phyloP scores from a whole-genome alignment of 2,329 filamentous ascomycete species.

The Aspergillus sp. region DNA sequence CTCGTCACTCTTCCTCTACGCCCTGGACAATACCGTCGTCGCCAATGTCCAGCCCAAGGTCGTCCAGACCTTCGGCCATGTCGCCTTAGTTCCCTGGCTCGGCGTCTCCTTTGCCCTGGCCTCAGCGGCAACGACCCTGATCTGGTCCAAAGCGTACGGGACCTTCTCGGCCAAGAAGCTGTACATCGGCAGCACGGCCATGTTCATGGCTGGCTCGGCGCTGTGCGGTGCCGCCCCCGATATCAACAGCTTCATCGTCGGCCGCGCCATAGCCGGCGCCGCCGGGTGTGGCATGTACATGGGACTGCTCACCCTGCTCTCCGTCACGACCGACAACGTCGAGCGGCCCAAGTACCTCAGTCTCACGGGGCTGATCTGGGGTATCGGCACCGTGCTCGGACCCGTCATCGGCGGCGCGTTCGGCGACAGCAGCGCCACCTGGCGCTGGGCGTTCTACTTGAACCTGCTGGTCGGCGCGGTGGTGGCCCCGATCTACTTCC shows the following conservation, averaged over 20 bases:
- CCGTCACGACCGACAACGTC: constrained; percentile 15
- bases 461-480: constrained; percentile 51
- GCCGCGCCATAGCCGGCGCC: constrained; percentile 5
- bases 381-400: constrained; percentile 35
- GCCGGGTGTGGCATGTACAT: constrained; percentile 26
- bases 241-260: constrained; percentile 2
- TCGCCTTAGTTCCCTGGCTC: constrained; percentile 41
- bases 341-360: constrained; percentile 32
- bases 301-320: constrained; percentile 27
- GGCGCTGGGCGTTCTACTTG: constrained; percentile 53
- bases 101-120: constrained; percentile 46
- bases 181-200: constrained; percentile 7
- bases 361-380: constrained; percentile 36
- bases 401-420: constrained; percentile 21
- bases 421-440: constrained; percentile 13
- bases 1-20: constrained; percentile 2
- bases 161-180: constrained; percentile 31
- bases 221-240: background rate
- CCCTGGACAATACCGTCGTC: constrained; percentile 28
- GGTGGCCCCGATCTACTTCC: constrained; percentile 44
- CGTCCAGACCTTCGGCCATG: constrained; percentile 34
- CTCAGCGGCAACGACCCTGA: constrained; percentile 5
- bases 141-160: constrained; percentile 30
- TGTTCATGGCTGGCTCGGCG: background rate
- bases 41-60: constrained; percentile 38